Evolutionary conservation across 805 yeast species (phyloP).

Genomic region (Candida coquimbonensis): DNA sequence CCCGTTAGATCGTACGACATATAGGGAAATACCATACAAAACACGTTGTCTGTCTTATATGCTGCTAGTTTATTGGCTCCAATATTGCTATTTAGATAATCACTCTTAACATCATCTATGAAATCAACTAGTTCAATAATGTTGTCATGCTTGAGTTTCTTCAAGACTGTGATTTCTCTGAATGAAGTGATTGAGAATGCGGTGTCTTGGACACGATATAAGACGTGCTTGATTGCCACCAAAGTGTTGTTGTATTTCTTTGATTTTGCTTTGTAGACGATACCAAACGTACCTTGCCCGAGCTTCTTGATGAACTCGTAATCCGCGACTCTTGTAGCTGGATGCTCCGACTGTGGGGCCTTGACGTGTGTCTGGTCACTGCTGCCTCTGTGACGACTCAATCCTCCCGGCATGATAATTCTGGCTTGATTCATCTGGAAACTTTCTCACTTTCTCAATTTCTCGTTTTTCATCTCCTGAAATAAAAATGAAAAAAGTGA

Average conservation of each 20-base stretch:
- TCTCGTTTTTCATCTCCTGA: not conserved
- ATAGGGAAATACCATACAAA: conserved; percentile 87
- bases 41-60: conserved; percentile 25
- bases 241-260: conserved; percentile 25
- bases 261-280: conserved; percentile 68
- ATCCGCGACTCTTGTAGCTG: conserved; percentile 20
- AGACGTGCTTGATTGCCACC: conserved; percentile 84
- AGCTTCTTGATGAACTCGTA: conserved; percentile 36
- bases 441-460: not conserved
- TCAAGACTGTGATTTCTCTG: conserved; percentile 82
- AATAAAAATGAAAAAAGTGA: not conserved
- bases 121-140: conserved; percentile 74
- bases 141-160: conserved; percentile 60
- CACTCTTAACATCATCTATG: conserved; percentile 43
- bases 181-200: conserved; percentile 87
- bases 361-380: not conserved
- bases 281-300: conserved; percentile 87
- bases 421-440: not conserved
- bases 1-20: conserved; percentile 93
- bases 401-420: not conserved
- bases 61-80: not conserved
- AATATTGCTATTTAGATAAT: conserved; percentile 11
- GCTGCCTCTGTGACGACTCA: conserved; percentile 1
- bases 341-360: conserved; percentile 3
- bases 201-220: conserved; percentile 42